Conservation (phyloP, 23 red algal species). For the Cyanidiococcus yangmingshanensis region DNA sequence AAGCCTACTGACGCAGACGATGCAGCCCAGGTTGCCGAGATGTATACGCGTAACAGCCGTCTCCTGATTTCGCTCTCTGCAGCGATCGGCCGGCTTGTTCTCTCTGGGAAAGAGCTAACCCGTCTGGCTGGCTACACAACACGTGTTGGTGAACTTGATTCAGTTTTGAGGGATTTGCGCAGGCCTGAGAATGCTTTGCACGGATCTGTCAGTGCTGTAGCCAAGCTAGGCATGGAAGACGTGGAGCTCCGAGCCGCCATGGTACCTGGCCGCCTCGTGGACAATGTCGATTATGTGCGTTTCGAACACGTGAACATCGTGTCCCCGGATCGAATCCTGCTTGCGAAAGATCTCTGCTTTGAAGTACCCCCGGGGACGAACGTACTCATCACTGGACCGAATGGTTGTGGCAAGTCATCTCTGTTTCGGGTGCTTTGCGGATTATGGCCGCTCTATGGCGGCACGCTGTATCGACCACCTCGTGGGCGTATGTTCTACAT, state of each 20-base stretch:
- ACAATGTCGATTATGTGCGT: slow-evolving; percentile 35
- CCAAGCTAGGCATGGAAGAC: slow-evolving; percentile 16
- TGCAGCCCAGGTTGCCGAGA: slow-evolving; percentile 42
- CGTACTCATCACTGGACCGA: slow-evolving; percentile 86
- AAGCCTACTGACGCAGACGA: not conserved
- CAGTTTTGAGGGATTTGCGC: slow-evolving; percentile 65
- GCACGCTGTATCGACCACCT: slow-evolving; percentile 62
- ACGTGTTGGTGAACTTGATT: slow-evolving; percentile 56
- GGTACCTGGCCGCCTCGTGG: slow-evolving; percentile 68
- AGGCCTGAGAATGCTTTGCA: not conserved
- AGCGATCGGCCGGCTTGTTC: slow-evolving; percentile 82
- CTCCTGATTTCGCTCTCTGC: slow-evolving; percentile 71
- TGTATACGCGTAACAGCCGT: slow-evolving; percentile 86
- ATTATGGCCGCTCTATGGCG: slow-evolving; percentile 93
- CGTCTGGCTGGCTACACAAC: slow-evolving; percentile 66
- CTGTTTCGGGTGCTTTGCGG: slow-evolving; percentile 88
- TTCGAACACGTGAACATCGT: slow-evolving; percentile 80
- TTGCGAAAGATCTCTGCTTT: slow-evolving; percentile 49
- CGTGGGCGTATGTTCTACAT: slow-evolving; percentile 68
- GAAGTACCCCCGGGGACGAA: slow-evolving; percentile 76
- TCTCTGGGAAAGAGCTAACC: slow-evolving; percentile 81
- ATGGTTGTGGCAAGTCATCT: slow-evolving; percentile 74
- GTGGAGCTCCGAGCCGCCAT: slow-evolving; percentile 50
- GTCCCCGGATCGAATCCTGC: slow-evolving; percentile 66
- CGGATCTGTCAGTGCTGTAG: not conserved